These are phyloP conservation scores for Draba incana DNA, from an alignment of 345 rosid species.

Conservation along the genomic window DNA sequence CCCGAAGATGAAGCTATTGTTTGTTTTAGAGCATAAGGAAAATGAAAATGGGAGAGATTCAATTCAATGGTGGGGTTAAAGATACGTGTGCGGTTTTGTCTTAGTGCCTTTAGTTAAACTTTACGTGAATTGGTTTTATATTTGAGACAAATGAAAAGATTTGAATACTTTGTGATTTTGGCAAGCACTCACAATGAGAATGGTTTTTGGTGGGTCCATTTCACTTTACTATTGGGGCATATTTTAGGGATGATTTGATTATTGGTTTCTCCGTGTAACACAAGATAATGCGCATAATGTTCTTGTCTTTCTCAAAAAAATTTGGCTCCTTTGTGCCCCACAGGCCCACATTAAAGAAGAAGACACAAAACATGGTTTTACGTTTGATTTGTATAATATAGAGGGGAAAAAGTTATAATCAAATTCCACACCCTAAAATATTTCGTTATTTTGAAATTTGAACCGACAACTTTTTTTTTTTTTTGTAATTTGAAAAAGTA, in stretches of 20 bases:
- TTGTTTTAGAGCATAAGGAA: slow-evolving; percentile 31
- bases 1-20: slow-evolving; percentile 43
- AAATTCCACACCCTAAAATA: not conserved
- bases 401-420: not conserved
- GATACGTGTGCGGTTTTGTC: slow-evolving; percentile 41
- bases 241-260: slow-evolving; percentile 12
- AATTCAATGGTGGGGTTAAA: slow-evolving; percentile 33
- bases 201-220: slow-evolving; percentile 30
- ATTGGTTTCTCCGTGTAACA: slow-evolving; percentile 20
- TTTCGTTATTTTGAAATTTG: slow-evolving; percentile 8
- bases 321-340: slow-evolving; percentile 30
- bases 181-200: slow-evolving; percentile 35
- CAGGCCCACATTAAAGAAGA: slow-evolving; percentile 5
- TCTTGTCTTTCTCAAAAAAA: slow-evolving; percentile 23
- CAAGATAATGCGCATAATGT: slow-evolving; percentile 39
- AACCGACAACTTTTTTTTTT: slow-evolving; percentile 12
- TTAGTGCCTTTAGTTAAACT: slow-evolving; percentile 39
- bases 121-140: slow-evolving; percentile 32
- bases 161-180: slow-evolving; percentile 39
- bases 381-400: not conserved
- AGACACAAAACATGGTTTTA: not conserved
- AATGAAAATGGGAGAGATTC: slow-evolving; percentile 3
- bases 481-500: not conserved
- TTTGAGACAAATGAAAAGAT: slow-evolving; percentile 29
- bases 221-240: slow-evolving; percentile 19